Percentiles rank a stretch among this genome's conserved stretches.
Conservation (phyloP, 2,329 filamentous ascomycete species). For the Pseudopithomyces maydicus region DNA sequence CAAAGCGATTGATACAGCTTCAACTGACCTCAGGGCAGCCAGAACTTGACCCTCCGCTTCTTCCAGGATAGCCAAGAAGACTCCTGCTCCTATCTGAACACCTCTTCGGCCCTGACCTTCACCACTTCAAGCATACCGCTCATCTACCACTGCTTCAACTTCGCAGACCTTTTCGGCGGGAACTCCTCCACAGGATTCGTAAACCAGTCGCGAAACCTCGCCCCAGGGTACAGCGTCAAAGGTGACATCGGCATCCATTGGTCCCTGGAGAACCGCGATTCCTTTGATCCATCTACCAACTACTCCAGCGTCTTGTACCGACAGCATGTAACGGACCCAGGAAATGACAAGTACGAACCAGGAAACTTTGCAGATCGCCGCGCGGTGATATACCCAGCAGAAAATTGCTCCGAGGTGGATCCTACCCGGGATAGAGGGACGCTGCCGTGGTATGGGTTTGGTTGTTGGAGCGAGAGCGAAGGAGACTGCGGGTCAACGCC, state of each 20-base stretch:
- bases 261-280: background rate
- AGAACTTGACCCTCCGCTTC: background rate
- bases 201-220: background rate
- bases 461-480: background rate
- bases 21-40: background rate
- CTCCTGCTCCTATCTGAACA: background rate
- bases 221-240: background rate
- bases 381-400: background rate
- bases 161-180: background rate
- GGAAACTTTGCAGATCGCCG: background rate
- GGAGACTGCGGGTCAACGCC: background rate
- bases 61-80: background rate
- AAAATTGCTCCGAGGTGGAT: background rate
- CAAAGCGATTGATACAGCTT: no score
- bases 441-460: background rate
- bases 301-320: background rate
- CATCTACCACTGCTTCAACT: background rate
- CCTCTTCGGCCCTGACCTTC: background rate
- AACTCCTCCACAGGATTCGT: background rate
- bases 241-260: background rate
- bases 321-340: background rate
- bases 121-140: background rate
- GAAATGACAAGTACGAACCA: background rate
- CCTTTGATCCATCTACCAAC: background rate
- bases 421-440: no score